These are phyloP conservation scores for Monosporascus sp. DNA, from an alignment of 2,329 filamentous ascomycete species.

Conservation along the genomic window DNA sequence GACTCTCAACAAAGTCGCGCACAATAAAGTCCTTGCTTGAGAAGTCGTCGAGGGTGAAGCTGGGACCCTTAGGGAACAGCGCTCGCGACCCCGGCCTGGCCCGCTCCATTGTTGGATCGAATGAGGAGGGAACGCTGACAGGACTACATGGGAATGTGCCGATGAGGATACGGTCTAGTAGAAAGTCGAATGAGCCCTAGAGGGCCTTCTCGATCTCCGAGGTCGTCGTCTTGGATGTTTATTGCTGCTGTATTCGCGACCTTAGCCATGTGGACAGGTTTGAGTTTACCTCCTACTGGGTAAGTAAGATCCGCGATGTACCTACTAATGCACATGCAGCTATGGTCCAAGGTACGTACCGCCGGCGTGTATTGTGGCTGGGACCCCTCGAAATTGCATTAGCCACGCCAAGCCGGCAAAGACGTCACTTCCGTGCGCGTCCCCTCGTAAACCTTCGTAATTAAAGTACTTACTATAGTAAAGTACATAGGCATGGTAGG, in stretches of 20 bases:
- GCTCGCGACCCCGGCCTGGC: conserved; percentile 50
- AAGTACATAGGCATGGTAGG: no score
- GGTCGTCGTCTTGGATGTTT: background rate
- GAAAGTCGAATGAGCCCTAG: background rate
- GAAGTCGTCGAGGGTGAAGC: conserved; percentile 84
- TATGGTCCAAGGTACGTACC: no score
- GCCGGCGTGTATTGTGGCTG: no score
- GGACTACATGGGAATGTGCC: conserved; percentile 14
- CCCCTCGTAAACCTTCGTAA: no score
- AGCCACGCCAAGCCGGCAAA: no score
- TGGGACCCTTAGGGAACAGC: conserved; percentile 73
- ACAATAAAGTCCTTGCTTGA: conserved; percentile 93
- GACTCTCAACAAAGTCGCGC: conserved; percentile 91
- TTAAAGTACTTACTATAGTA: no score
- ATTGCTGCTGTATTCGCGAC: background rate
- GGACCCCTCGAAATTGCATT: no score
- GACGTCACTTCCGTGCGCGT: no score
- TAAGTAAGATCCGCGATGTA: no score
- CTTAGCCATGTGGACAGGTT: background rate
- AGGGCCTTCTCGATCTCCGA: background rate
- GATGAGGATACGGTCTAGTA: background rate
- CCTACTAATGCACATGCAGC: no score
- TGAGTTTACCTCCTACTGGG: background rate
- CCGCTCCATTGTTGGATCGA: conserved; percentile 34
- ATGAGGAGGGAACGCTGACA: conserved; percentile 10